Percentiles rank a stretch among this genome's conserved stretches.
Evolutionary conservation across 179 eudicot species (phyloP).

Genomic region (Silene vulgaris): DNA sequence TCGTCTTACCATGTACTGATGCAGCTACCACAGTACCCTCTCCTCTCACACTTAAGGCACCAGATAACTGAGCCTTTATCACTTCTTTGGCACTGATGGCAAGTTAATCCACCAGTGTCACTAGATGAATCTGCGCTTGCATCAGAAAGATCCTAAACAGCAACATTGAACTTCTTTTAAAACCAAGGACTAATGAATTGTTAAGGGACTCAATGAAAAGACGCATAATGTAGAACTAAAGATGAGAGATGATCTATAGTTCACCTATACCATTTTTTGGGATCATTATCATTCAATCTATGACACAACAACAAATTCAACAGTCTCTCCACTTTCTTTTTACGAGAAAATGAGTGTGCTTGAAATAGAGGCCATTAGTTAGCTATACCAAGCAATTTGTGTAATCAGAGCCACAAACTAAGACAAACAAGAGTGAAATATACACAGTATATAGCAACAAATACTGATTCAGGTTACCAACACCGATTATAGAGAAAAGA

Average conservation of each 20-base stretch:
- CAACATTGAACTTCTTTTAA: constrained; percentile 20
- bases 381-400: constrained; percentile 10
- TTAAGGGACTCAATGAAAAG: not conserved
- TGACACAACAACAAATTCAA: not conserved
- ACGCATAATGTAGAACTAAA: not conserved
- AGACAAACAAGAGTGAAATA: not conserved
- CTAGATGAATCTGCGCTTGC: constrained; percentile 62
- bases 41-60: constrained; percentile 87
- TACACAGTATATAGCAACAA: not conserved
- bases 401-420: not conserved
- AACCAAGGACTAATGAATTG: not conserved
- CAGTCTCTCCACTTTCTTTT: not conserved
- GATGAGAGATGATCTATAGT: not conserved
- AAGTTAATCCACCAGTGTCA: constrained; percentile 57
- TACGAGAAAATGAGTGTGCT: not conserved
- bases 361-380: constrained; percentile 3
- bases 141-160: constrained; percentile 63
- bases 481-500: not conserved
- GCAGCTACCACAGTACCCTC: constrained; percentile 83
- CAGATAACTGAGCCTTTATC: constrained; percentile 47
- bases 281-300: constrained; percentile 3
- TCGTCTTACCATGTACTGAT: constrained; percentile 71
- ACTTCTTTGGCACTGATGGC: constrained; percentile 79
- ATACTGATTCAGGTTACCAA: not conserved
- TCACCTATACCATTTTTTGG: not conserved